Conservation (phyloP, 2,329 filamentous ascomycete species). For the Aspergillus flavus region DNA sequence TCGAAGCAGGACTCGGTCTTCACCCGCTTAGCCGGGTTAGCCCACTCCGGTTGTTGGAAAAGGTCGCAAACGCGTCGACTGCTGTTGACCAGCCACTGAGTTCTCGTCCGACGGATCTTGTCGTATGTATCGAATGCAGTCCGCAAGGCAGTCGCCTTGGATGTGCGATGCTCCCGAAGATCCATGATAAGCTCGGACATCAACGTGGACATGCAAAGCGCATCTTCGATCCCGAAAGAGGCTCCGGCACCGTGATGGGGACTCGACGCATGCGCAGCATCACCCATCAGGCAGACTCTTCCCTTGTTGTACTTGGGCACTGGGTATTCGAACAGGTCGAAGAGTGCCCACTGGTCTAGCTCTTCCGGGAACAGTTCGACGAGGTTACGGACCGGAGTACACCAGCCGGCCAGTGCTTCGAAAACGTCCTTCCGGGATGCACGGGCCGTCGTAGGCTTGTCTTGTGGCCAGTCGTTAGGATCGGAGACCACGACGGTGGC, state of each 20-base stretch:
- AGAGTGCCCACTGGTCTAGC: constrained; percentile 58
- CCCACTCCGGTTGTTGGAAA: not conserved
- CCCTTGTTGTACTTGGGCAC: constrained; percentile 49
- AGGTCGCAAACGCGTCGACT: not conserved
- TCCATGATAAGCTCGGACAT: not conserved
- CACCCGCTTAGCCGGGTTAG: not conserved
- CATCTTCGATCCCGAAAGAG: constrained; percentile 9
- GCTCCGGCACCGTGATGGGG: constrained; percentile 19
- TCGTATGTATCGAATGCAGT: not conserved
- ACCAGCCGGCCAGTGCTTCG: not conserved
- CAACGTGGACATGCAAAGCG: not conserved
- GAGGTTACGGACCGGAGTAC: constrained; percentile 24
- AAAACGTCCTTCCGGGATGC: not conserved
- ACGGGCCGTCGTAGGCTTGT: not conserved
- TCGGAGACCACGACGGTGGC: not conserved
- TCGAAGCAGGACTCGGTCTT: not conserved
- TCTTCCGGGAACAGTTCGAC: constrained; percentile 49
- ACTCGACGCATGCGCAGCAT: constrained; percentile 15
- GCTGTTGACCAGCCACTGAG: not conserved
- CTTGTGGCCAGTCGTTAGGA: not conserved
- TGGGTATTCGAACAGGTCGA: constrained; percentile 50
- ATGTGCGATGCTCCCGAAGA: not conserved
- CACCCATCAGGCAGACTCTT: constrained; percentile 40
- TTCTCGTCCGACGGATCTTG: not conserved
- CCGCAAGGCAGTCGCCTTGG: not conserved